Conservation (phyloP, 148 eudicot species). For the Gaultheria prostrata region DNA sequence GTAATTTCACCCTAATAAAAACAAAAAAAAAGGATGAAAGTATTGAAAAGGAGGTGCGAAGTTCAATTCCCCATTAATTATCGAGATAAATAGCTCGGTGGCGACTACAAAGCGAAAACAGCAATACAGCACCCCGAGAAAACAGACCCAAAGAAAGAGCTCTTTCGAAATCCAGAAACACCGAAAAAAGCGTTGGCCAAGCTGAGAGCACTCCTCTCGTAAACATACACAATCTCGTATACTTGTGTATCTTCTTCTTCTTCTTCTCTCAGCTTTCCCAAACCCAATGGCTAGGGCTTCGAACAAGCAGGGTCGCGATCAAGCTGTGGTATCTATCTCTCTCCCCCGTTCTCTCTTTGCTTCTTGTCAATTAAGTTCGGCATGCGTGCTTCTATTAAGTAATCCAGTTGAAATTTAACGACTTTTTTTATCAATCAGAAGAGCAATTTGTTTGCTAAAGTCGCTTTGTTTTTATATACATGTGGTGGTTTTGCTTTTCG, state of each 20-base stretch:
- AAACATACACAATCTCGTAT: background rate
- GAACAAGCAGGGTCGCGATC: slow-evolving; percentile 46
- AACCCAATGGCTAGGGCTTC: slow-evolving; percentile 39
- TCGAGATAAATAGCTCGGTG: too few species aligned
- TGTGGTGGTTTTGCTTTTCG: background rate
- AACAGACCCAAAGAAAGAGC: background rate
- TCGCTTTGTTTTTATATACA: background rate
- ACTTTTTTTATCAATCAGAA: background rate
- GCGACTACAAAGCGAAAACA: too few species aligned
- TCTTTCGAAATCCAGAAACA: slow-evolving; percentile 12
- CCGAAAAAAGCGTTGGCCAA: background rate
- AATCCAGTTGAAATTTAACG: background rate
- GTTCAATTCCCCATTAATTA: too few species aligned
- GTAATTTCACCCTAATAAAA: too few species aligned
- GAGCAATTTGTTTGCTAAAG: background rate
- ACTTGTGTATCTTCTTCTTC: background rate
- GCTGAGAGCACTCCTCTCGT: background rate
- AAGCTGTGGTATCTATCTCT: slow-evolving; percentile 26
- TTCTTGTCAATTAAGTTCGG: background rate
- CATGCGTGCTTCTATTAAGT: background rate
- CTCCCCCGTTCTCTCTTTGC: background rate
- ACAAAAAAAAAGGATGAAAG: too few species aligned
- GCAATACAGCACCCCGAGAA: too few species aligned
- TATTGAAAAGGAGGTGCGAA: too few species aligned
- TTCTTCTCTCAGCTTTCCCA: slow-evolving; percentile 1